Percentiles rank a stretch among this genome's conserved stretches.
Conservation (phyloP, 805 yeast species). For the Wickerhamiella sorbophila region DNA sequence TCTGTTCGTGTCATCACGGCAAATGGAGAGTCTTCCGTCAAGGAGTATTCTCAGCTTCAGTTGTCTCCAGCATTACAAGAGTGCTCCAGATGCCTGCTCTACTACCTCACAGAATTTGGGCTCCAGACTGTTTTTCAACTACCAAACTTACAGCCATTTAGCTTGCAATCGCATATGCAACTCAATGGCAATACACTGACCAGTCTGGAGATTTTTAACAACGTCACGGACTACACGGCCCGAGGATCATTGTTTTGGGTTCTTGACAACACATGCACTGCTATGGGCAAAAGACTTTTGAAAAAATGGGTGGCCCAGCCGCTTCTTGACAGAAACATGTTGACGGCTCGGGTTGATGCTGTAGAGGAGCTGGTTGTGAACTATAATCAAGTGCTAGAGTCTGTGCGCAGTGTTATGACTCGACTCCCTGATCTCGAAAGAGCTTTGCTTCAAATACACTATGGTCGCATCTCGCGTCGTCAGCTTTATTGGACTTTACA, state of each 20-base stretch:
- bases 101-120: conserved; percentile 48
- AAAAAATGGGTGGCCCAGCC: conserved; percentile 68
- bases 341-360: conserved; percentile 51
- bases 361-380: conserved; percentile 31
- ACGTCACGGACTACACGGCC: conserved; percentile 39
- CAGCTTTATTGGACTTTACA: conserved; percentile 45
- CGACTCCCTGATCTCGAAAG: conserved; percentile 44
- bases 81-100: neutral
- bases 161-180: conserved; percentile 34
- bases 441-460: conserved; percentile 43
- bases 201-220: conserved; percentile 61
- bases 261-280: conserved; percentile 65
- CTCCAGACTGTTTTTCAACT: conserved; percentile 43
- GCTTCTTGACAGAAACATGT: conserved; percentile 36
- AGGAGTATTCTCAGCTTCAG: neutral
- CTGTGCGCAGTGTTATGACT: conserved; percentile 20
- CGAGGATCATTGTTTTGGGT: conserved; percentile 70
- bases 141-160: conserved; percentile 39
- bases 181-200: conserved; percentile 51
- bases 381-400: conserved; percentile 18
- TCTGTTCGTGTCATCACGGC: conserved; percentile 4
- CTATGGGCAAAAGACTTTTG: conserved; percentile 56
- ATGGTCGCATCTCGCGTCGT: conserved; percentile 41
- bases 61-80: neutral
- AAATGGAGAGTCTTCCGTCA: neutral